phyloP scores from a whole-genome alignment of 2,329 filamentous ascomycete species.

The Paracoccidioides lutzii region DNA sequence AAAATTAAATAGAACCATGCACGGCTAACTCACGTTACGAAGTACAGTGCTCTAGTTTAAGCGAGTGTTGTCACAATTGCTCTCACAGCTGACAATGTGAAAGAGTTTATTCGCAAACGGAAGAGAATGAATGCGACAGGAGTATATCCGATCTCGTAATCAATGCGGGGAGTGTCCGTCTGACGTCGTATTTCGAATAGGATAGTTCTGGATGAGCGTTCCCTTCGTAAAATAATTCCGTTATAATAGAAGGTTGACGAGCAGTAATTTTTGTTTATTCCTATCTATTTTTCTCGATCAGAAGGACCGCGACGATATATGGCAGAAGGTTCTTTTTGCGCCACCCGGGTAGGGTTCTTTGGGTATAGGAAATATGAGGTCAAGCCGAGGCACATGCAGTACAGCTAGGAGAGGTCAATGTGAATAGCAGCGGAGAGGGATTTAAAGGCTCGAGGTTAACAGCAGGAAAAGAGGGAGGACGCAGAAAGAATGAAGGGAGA shows the following conservation, averaged over 20 bases:
- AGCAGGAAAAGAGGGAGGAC: conserved; percentile 4
- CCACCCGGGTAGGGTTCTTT: not conserved
- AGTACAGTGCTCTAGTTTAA: not conserved
- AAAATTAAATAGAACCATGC: not conserved
- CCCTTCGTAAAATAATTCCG: not conserved
- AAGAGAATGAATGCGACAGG: not conserved
- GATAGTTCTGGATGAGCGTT: not conserved
- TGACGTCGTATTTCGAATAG: conserved; percentile 3
- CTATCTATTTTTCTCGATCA: too few relatives aligned
- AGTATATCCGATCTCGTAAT: not conserved
- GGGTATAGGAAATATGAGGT: conserved; percentile 5
- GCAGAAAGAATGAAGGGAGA: conserved; percentile 10
- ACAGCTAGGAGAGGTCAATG: conserved; percentile 11
- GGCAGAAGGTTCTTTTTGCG: not conserved
- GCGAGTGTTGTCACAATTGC: not conserved
- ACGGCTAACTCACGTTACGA: conserved; percentile 1
- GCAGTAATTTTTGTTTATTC: too few relatives aligned
- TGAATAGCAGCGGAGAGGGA: conserved; percentile 3
- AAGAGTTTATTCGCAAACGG: not conserved
- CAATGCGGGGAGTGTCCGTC: not conserved
- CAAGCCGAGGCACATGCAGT: conserved; percentile 14
- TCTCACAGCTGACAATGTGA: not conserved
- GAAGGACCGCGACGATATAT: not conserved
- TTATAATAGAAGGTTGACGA: too few relatives aligned
- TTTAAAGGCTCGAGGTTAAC: not conserved